Evolutionary conservation across 768 basidiomycete species (phyloP).

Genomic region (Russula brevipes): DNA sequence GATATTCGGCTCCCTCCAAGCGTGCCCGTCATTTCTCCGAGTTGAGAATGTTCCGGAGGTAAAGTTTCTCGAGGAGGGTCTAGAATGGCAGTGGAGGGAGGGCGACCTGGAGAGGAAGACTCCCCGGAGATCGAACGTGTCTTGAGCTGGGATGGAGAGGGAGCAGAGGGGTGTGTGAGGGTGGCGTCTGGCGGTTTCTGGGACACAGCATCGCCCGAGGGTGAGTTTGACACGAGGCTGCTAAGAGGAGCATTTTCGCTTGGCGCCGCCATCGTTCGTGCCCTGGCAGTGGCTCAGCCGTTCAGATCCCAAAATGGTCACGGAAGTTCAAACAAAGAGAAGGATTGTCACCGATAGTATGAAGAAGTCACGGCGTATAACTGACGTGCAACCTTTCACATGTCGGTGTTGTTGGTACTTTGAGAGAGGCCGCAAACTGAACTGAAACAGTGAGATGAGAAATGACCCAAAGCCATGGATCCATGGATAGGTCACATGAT

Average conservation of each 20-base stretch:
- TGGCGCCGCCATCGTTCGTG: not conserved
- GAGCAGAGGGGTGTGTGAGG: not conserved
- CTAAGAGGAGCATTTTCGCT: not conserved
- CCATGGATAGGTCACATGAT: no score
- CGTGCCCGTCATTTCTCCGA: not conserved
- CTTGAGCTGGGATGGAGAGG: not conserved
- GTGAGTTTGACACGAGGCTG: slow-evolving; percentile 2
- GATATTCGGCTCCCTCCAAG: not conserved
- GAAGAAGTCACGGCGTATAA: no score
- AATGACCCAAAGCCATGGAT: no score
- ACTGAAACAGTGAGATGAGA: no score
- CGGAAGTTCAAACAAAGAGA: no score
- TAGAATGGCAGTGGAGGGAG: not conserved
- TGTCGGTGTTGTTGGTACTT: no score
- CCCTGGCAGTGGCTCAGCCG: no score
- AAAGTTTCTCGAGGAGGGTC: not conserved
- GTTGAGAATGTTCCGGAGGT: not conserved
- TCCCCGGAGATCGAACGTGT: not conserved
- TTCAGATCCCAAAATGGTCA: no score
- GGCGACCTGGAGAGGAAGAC: not conserved
- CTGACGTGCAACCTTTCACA: no score
- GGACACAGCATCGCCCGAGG: not conserved
- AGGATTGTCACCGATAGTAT: no score
- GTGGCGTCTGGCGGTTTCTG: not conserved
- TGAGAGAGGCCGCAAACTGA: no score